Base-by-base conservation (phyloP, 441 rosid species). In the Melastoma candidum region DNA sequence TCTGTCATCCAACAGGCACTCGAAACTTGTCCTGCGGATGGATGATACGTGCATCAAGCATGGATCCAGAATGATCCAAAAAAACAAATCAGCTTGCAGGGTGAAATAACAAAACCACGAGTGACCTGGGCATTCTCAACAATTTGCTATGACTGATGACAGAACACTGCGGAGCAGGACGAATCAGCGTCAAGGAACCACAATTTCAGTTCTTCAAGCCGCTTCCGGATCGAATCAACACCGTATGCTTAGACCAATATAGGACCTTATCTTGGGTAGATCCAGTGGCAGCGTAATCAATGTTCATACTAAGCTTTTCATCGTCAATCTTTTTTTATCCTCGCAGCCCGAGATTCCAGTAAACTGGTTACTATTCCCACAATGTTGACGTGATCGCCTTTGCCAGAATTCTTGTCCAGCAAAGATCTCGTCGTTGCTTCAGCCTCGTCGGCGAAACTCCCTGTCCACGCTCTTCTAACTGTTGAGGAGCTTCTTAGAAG, bases 151-250 rank as follows among this genome's bases (percentile, higher is more conserved):
- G 81, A 68, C 47, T 52, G 68, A 63, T 77, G 84, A 63, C 96
- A 87, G 63, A 77, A 53, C 47, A 87, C 94, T 22, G 88, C 81
- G 17, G 41, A 58, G 75, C 96, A 87, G 69, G 94, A 82, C 47
- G 63, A 75, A 26, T 85, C 95, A 25, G 66, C 72, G 58, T 82
- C 90, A 12, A 82, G 45, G 57, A 60, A 63, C 90, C 94, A 87
- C 85, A 82, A 46, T 22, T 68, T 66, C 64, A 75, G 57, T 63
- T 74, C 79, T 57, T 65, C 65, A 41, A 87, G 90, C 71, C 48
- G 68, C 57, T 60, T 73, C 61, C 43, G 75, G 53, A 87, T 71
- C 56, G 65, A 60, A 54, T 59, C 66, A 44, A 45, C 13, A 46
- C 62, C 56, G 57, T 57, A 39, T 77, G 76, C 2, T 49, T 49